Evolutionary conservation across 2,329 filamentous ascomycete species (phyloP).

Genomic region (Colletotrichum cereale): DNA sequence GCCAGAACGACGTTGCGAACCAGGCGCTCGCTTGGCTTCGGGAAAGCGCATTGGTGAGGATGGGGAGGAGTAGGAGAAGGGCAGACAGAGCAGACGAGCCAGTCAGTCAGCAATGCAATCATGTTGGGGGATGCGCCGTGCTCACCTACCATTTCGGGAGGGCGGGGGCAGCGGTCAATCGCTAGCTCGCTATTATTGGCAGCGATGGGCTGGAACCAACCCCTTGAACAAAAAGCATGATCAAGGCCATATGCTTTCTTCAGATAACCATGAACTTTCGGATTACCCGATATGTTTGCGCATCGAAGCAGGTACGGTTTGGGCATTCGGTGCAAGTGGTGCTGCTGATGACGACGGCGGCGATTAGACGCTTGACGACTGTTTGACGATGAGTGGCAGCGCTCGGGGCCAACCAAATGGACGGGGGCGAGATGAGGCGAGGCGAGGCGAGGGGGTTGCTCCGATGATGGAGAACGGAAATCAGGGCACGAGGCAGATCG

Average conservation of each 20-base stretch:
- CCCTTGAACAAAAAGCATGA: not conserved
- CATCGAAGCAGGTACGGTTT: not conserved
- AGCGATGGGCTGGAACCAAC: conserved; percentile 1
- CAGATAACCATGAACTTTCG: not conserved
- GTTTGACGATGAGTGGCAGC: not conserved
- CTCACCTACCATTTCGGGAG: conserved; percentile 34
- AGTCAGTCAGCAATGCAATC: conserved; percentile 13
- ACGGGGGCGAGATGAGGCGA: not conserved
- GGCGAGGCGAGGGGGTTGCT: not conserved
- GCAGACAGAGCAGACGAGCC: not conserved
- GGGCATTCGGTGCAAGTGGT: not conserved
- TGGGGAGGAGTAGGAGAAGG: not conserved
- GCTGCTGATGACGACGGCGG: not conserved
- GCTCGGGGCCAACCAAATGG: not conserved
- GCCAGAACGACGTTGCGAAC: not conserved
- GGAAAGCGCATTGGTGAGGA: not conserved
- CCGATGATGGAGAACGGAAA: not conserved
- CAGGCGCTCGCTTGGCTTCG: not conserved
- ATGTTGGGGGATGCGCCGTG: conserved; percentile 13
- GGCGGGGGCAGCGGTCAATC: not conserved
- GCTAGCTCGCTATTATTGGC: not conserved
- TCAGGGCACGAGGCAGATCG: conserved; percentile 20
- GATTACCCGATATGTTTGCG: not conserved
- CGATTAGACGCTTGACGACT: not conserved
- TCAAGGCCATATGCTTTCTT: not conserved